Conservation (phyloP, 148 eudicot species). For the Persicaria tinctoria region DNA sequence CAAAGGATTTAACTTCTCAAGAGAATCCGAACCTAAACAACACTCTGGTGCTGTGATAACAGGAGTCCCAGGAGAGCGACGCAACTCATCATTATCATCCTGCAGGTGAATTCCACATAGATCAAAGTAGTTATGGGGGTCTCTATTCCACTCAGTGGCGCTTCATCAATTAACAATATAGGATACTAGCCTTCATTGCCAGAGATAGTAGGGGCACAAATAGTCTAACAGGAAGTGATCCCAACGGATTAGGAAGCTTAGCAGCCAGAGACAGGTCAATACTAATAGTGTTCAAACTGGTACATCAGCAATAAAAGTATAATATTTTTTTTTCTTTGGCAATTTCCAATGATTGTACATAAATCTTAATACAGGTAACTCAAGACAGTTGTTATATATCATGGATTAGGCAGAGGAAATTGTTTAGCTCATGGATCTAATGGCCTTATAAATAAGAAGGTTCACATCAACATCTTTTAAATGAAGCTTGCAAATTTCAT, state of each 20-base stretch:
- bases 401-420: background rate
- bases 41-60: conserved; percentile 98
- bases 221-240: background rate
- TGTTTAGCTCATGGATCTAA: background rate
- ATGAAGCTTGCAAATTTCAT: background rate
- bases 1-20: background rate
- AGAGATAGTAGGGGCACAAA: background rate
- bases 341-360: too few species aligned
- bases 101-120: conserved; percentile 18
- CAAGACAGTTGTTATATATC: too few species aligned
- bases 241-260: background rate
- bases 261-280: too few species aligned
- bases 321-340: too few species aligned
- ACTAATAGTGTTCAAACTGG: too few species aligned
- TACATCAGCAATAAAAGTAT: too few species aligned
- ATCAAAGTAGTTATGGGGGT: background rate
- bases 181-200: background rate
- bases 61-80: conserved; percentile 99
- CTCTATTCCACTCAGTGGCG: background rate
- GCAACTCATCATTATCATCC: conserved; percentile 92
- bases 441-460: background rate
- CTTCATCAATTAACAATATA: background rate
- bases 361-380: too few species aligned
- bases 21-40: conserved; percentile 58
- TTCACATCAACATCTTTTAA: background rate